These are phyloP conservation scores for Manihot esculenta DNA, from an alignment of 441 rosid species.

Conservation along the genomic window DNA sequence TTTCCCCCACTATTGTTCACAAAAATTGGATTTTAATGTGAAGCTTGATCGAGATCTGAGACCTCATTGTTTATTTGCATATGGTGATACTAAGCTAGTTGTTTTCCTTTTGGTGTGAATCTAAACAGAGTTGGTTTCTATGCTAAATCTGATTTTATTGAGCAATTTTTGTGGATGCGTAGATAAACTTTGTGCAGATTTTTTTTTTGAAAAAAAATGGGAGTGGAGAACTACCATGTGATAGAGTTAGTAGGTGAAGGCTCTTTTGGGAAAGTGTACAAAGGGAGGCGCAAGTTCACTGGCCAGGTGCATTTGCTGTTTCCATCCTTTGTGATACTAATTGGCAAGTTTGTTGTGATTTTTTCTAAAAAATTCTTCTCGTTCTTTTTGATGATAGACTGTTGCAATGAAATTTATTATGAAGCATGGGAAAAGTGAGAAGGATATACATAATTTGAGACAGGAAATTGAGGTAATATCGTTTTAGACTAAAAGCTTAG, in stretches of 20 bases:
- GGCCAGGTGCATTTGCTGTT: slow-evolving; percentile 59
- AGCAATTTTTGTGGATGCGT: neutral
- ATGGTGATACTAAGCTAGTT: neutral
- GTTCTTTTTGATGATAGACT: slow-evolving; percentile 48
- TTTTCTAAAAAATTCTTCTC: neutral
- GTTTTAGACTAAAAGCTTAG: neutral
- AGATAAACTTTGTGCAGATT: neutral
- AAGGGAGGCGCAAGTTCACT: slow-evolving; percentile 82
- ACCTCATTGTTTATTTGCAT: no score
- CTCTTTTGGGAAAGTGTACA: slow-evolving; percentile 90
- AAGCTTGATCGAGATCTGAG: neutral
- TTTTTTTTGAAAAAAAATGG: slow-evolving; percentile 58
- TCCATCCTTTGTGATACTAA: neutral
- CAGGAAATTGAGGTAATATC: slow-evolving; percentile 90
- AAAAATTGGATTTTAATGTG: neutral
- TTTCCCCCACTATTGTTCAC: no score
- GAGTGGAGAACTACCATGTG: slow-evolving; percentile 86
- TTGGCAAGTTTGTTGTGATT: no score
- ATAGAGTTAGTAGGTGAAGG: slow-evolving; percentile 98
- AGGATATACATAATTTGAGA: slow-evolving; percentile 84
- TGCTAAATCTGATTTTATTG: neutral
- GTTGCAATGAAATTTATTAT: slow-evolving; percentile 97
- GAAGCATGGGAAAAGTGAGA: slow-evolving; percentile 95
- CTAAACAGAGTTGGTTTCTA: neutral
- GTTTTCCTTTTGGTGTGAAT: neutral